Conservation (phyloP, 106 monocot species). For the Acanthochlamys bracteata region DNA sequence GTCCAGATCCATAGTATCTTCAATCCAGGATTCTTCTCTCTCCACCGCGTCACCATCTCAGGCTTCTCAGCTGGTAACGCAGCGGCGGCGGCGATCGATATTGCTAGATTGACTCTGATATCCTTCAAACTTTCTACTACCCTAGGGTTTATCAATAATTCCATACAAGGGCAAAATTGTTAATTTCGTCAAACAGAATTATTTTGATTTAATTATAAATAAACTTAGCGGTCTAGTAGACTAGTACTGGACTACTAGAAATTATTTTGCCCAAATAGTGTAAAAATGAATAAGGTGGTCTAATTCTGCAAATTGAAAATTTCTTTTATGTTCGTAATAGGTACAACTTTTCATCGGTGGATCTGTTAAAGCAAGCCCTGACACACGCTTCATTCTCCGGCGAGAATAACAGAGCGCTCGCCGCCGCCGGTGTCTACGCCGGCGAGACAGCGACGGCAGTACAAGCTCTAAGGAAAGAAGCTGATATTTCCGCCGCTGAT, state of each 20-base stretch:
- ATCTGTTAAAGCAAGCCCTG: neutral
- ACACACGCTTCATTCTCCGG: neutral
- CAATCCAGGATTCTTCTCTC: constrained; percentile 78
- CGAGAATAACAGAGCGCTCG: neutral
- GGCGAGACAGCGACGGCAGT: neutral
- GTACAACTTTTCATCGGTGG: neutral
- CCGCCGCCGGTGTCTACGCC: neutral
- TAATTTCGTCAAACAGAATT: no score
- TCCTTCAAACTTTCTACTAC: no score
- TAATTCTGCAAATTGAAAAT: neutral
- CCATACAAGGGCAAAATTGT: no score
- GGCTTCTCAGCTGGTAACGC: neutral
- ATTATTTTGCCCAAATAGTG: no score
- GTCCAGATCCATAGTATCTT: constrained; percentile 95
- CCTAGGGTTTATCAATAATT: no score
- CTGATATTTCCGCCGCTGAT: neutral
- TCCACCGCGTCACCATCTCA: constrained; percentile 57
- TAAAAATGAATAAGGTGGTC: neutral
- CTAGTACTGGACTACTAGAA: no score
- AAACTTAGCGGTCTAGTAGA: no score
- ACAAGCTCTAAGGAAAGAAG: neutral
- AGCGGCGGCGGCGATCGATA: neutral
- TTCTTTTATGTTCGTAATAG: neutral
- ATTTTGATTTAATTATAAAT: no score
- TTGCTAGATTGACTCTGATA: no score